Conservation (phyloP, 805 yeast genomes). For the Candida easanensis region DNA sequence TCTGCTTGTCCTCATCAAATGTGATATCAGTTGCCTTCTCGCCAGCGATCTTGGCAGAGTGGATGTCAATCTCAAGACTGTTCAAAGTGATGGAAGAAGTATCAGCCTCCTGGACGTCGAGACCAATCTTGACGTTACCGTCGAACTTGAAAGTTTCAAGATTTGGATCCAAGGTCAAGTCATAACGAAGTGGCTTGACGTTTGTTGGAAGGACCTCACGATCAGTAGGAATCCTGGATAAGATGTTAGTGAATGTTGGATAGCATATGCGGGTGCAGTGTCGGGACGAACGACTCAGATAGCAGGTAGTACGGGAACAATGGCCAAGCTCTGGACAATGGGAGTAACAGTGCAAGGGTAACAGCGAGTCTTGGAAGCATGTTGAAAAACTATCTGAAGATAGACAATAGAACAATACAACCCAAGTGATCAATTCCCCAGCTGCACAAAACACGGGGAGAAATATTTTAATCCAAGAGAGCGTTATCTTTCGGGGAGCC, state of each 20-base stretch:
- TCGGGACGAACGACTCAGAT: too few relatives aligned
- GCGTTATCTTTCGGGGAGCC: too few relatives aligned
- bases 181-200: constrained; percentile 74
- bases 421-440: too few relatives aligned
- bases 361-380: too few relatives aligned
- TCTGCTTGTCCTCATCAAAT: constrained; percentile 55
- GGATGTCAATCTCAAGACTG: constrained; percentile 61
- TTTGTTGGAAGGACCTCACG: constrained; percentile 55
- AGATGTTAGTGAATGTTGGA: constrained; percentile 12
- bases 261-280: too few relatives aligned
- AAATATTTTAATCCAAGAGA: too few relatives aligned
- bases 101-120: constrained; percentile 46
- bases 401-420: too few relatives aligned
- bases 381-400: too few relatives aligned
- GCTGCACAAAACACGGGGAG: too few relatives aligned
- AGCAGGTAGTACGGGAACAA: too few relatives aligned
- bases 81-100: constrained; percentile 53
- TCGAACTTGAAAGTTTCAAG: constrained; percentile 56
- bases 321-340: too few relatives aligned
- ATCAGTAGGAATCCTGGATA: constrained; percentile 23
- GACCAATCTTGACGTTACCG: constrained; percentile 53
- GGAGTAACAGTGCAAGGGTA: too few relatives aligned
- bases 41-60: constrained; percentile 39
- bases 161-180: constrained; percentile 61
- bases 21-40: constrained; percentile 35